phyloP scores from a whole-genome alignment of 306 rosid species.

The Vigna reflexopilosa region DNA sequence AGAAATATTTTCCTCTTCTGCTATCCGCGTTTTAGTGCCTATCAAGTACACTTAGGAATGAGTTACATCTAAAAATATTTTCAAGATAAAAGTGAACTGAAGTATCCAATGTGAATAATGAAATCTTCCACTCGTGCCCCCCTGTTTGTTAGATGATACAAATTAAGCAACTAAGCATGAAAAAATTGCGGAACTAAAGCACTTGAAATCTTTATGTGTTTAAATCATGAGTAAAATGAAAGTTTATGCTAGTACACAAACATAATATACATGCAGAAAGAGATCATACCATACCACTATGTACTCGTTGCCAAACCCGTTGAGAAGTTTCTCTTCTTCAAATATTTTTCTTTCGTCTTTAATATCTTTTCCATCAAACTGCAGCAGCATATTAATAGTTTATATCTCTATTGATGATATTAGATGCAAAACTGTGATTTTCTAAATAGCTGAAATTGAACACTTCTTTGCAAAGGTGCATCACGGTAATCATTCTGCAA shows the following conservation, averaged over 20 bases:
- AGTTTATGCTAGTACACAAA: slow-evolving; percentile 13
- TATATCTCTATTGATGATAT: slow-evolving; percentile 4
- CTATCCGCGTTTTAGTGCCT: background rate
- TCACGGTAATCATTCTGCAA: background rate
- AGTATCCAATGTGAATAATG: background rate
- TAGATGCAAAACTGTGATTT: slow-evolving; percentile 3
- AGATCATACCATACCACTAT: slow-evolving; percentile 47
- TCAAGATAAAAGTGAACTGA: background rate
- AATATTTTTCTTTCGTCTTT: background rate
- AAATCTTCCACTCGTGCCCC: background rate
- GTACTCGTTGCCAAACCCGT: slow-evolving; percentile 33
- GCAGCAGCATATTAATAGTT: slow-evolving; percentile 33
- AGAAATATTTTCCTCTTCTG: background rate
- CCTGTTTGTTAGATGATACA: background rate
- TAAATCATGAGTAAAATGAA: background rate
- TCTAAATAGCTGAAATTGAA: background rate
- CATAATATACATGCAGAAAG: background rate
- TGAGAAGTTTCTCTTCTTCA: slow-evolving; percentile 49
- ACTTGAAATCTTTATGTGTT: slow-evolving; percentile 2
- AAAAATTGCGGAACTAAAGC: background rate
- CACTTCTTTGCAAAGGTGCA: background rate
- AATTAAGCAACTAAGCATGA: slow-evolving; percentile 7
- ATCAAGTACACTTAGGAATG: background rate
- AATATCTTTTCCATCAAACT: slow-evolving; percentile 34
- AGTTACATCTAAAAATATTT: background rate